Evolutionary conservation across 805 yeast genomes (phyloP), one percentile per base, ranked within the genome.

Genomic region (Pichia cephalocereana): DNA sequence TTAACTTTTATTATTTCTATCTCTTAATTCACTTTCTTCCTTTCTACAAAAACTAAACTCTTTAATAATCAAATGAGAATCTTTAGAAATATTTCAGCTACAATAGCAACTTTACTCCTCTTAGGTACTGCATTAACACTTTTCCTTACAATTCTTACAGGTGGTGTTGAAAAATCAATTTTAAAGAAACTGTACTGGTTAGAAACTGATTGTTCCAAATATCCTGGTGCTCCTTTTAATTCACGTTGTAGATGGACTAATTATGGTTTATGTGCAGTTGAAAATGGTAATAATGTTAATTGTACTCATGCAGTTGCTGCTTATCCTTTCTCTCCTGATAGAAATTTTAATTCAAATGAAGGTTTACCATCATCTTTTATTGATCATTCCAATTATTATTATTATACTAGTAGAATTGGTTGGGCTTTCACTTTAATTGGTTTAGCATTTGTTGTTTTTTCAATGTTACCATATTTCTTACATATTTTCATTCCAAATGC

Each of bases 311-410:
- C 74, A 59, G 61, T 65, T 42, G 84, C 96, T 18, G 97, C 86
- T n/a, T 82, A 74, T 67, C 88, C 96, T 40, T 79, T 89, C 62
- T 85, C 95, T 27, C 96, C 96, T 30, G 76, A 66, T 43, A 79
- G 78, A 57, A 86, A 87, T 69, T 88, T 88, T 57, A 71, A 82
- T 46, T 59, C 69, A 39, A 44, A 32, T 10, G 50, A 53, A 8
- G 73, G 71, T 44, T 73, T 83, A 45, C 95, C 95, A 27, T 36
- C 60, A 3, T 66, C 68, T 27, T 81, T 88, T 56, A 56, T 68
- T 45, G 55, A 64, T 32, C 62, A 72, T 61, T 71, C 77, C 53
- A 69, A 75, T 54, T 66, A 75, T 40, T 82, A 75, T 64, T 87
- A 73, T 68, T 83, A 80, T 66, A 66, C 83, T 59, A 75, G 87